Conservation (phyloP, 2,329 filamentous ascomycete species). For the Fusarium napiforme region DNA sequence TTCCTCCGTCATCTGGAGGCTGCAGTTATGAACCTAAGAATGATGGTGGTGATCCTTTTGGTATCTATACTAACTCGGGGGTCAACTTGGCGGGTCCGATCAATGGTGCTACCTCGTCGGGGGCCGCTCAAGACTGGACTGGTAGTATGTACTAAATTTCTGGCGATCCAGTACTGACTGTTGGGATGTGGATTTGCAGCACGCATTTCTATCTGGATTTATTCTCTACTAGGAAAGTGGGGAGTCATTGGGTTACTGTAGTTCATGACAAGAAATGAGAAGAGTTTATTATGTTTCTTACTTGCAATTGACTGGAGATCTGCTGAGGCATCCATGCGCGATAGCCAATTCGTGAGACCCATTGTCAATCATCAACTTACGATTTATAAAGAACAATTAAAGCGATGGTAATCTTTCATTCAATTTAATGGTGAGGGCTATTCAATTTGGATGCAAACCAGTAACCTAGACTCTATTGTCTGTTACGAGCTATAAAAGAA, state of each 20-base stretch:
- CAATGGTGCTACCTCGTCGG: not conserved
- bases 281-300: too few species aligned
- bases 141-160: not conserved
- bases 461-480: not conserved
- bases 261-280: rapidly evolving
- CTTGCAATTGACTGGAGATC: not conserved
- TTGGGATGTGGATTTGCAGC: too few species aligned
- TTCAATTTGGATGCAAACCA: too few species aligned
- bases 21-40: not conserved
- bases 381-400: too few species aligned
- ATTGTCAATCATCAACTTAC: too few species aligned
- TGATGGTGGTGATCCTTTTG: not conserved
- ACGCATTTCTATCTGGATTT: rapidly evolving
- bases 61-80: not conserved
- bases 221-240: rapidly evolving
- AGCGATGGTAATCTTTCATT: not conserved
- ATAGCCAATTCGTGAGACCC: too few species aligned
- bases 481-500: not conserved
- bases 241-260: rapidly evolving
- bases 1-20: not conserved
- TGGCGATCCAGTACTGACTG: rapidly evolving
- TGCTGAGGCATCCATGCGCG: not conserved
- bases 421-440: too few species aligned
- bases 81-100: not conserved
- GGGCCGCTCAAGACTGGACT: not conserved